phyloP scores from a whole-genome alignment of 495 filamentous ascomycete genomes.

The Endocarpon pusillum region DNA sequence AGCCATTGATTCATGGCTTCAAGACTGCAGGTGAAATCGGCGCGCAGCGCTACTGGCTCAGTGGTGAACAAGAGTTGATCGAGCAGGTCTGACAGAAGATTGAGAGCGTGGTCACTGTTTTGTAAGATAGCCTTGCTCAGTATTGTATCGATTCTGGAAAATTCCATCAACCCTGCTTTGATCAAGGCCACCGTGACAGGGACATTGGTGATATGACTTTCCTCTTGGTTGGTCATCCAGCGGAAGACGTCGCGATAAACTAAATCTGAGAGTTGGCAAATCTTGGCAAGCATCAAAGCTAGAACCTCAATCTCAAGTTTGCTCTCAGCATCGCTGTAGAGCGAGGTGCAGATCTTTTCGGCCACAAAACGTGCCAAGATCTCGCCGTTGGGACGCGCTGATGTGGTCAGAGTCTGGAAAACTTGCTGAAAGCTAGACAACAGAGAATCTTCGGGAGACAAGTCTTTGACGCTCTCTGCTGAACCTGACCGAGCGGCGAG shows the following conservation, averaged over 20 bases:
- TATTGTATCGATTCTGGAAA: slow-evolving; percentile 61
- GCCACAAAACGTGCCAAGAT: slow-evolving; percentile 49
- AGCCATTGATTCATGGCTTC: slow-evolving; percentile 75
- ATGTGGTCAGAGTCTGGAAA: slow-evolving; percentile 29
- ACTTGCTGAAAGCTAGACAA: slow-evolving; percentile 45
- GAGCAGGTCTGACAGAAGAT: slow-evolving; percentile 59
- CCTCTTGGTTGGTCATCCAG: slow-evolving; percentile 42
- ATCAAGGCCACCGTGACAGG: slow-evolving; percentile 62
- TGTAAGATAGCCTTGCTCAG: slow-evolving; percentile 52
- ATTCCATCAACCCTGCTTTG: slow-evolving; percentile 54
- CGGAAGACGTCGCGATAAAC: slow-evolving; percentile 61
- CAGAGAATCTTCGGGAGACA: slow-evolving; percentile 45
- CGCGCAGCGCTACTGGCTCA: slow-evolving; percentile 53
- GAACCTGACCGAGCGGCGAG: slow-evolving; percentile 43
- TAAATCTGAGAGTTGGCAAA: slow-evolving; percentile 60
- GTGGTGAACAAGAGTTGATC: slow-evolving; percentile 63
- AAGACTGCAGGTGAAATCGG: slow-evolving; percentile 71
- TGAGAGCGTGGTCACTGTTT: slow-evolving; percentile 49
- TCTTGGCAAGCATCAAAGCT: slow-evolving; percentile 58
- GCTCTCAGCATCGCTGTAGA: slow-evolving; percentile 43
- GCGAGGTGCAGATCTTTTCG: slow-evolving; percentile 47
- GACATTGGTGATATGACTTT: slow-evolving; percentile 62
- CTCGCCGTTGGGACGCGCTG: slow-evolving; percentile 36
- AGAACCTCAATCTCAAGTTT: slow-evolving; percentile 66
- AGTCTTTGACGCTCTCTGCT: slow-evolving; percentile 53